These are phyloP conservation scores for Skeletonema potamos DNA, from an alignment of 108 stramenopile species.

Conservation along the genomic window DNA sequence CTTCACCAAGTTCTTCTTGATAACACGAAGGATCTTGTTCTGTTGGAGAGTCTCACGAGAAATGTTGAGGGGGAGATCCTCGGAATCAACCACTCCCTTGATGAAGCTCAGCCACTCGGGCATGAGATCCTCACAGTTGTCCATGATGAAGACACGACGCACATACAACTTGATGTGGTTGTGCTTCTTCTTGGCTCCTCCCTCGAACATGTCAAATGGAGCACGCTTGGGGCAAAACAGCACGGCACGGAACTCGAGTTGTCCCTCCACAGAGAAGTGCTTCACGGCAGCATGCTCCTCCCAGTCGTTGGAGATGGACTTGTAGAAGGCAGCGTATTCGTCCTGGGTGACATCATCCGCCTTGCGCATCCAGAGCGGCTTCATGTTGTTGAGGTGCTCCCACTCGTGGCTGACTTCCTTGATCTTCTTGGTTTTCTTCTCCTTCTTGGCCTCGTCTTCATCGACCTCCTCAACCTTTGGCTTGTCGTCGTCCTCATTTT, in stretches of 20 bases:
- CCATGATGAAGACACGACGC: slow-evolving; percentile 99
- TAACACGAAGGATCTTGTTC: slow-evolving; percentile 99
- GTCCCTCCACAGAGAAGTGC: slow-evolving; percentile 99
- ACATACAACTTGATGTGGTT: slow-evolving; percentile 99
- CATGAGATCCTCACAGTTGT: slow-evolving; percentile 99
- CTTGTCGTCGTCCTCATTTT: slow-evolving; percentile 90
- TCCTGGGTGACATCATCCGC: slow-evolving; percentile 99
- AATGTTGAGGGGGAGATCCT: slow-evolving; percentile 99
- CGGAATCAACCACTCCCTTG: slow-evolving; percentile 99
- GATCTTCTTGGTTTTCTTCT: slow-evolving; percentile 97
- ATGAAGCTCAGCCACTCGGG: slow-evolving; percentile 99
- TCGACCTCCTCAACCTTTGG: slow-evolving; percentile 96
- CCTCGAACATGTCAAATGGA: slow-evolving; percentile 99
- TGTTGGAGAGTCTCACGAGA: slow-evolving; percentile 99
- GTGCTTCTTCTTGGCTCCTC: slow-evolving; percentile 98
- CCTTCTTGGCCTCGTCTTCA: slow-evolving; percentile 97
- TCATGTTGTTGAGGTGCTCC: slow-evolving; percentile 99
- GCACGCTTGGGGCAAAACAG: slow-evolving; percentile 99
- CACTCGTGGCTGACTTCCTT: slow-evolving; percentile 99
- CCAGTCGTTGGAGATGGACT: slow-evolving; percentile 99
- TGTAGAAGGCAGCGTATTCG: slow-evolving; percentile 99
- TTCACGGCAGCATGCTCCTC: slow-evolving; percentile 99
- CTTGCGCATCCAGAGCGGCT: slow-evolving; percentile 99
- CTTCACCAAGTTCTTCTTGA: slow-evolving; percentile 99
- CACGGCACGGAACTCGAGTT: slow-evolving; percentile 99